phyloP scores from a whole-genome alignment of 768 basidiomycete genomes.

The Boletus bicolor region DNA sequence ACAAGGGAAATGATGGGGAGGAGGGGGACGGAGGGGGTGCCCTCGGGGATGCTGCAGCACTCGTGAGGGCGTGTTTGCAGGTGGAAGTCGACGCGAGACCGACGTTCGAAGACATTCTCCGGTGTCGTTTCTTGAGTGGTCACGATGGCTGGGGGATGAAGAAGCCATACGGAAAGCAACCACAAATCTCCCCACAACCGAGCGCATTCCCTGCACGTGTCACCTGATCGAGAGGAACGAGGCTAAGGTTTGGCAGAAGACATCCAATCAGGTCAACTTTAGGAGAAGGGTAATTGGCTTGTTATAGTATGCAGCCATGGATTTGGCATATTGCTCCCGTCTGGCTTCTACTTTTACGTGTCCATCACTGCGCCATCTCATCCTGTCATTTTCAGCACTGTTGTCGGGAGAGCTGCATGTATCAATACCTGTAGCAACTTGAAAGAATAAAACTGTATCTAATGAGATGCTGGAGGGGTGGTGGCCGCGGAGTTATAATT shows the following conservation, averaged over 20 bases:
- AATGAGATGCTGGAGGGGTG: background rate
- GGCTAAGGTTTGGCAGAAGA: conserved; percentile 5
- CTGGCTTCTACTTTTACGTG: conserved; percentile 5
- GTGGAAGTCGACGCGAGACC: conserved; percentile 78
- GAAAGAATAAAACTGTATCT: background rate
- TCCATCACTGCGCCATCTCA: conserved; percentile 11
- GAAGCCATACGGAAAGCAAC: conserved; percentile 29
- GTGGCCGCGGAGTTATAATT: conserved; percentile 16
- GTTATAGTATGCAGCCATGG: conserved; percentile 12
- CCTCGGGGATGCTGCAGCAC: conserved; percentile 78
- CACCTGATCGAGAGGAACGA: conserved; percentile 20
- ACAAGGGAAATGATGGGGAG: conserved; percentile 66
- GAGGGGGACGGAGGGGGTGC: conserved; percentile 82
- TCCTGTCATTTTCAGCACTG: conserved; percentile 5
- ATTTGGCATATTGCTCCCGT: conserved; percentile 8
- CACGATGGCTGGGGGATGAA: conserved; percentile 66
- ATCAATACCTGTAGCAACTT: conserved; percentile 5
- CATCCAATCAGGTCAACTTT: background rate
- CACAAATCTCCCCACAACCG: conserved; percentile 24
- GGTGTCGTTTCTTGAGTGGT: conserved; percentile 79
- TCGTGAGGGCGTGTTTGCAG: conserved; percentile 81
- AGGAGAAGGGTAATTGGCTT: background rate
- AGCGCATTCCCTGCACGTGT: conserved; percentile 33
- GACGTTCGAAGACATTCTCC: conserved; percentile 77
- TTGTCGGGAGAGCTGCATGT: conserved; percentile 6